Base-by-base conservation (phyloP, 768 basidiomycete species). In the Phlegmacium glaucopus region DNA sequence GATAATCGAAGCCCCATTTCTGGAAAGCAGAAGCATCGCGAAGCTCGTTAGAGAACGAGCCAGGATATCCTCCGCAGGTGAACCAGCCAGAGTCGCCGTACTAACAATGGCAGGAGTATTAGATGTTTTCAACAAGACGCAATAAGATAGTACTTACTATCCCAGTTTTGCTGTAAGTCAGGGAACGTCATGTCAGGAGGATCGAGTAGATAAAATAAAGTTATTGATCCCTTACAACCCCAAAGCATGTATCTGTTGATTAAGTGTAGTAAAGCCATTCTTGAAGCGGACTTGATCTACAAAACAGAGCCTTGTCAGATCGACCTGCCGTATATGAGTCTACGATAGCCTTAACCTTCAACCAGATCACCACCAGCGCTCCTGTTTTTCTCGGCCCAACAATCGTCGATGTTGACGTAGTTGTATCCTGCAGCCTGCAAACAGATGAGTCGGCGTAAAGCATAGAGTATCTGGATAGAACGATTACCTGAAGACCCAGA, bases 1-100 rank as follows among this genome's bases (percentile, higher is more conserved):
- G 67, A 53, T 80, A 80, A 61, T 85, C 78, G 45, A 85, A 83
- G 6, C 82, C 81, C 83, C 83, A 85, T 28, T 78, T 71, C 39
- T 75, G 72, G 63, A 84, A 85, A 4, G 74, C 66, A 51, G 71
- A 73, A 4, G 70, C 70, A 55, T 85, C 83, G 18, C 79, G 75
- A 18, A 62, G 49, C 63, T 85, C 83, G 49, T 84, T 80, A 56
- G 70, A 65, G 64, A 72, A 84, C 1, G 82, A 83, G 15, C 82
- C 83, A 37, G 83, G 83, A 56, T 81, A 85, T 7, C 79, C 65
- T 10, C 74, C 76, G 48, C 83, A 85, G n/a, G 83, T 85, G 53
- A 72, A 78, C 82, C 81, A 84, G 15, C 83, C 83, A 4, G 82
- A 71, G 49, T 82, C 80, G 47, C 79, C 73, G 56, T 77, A 78